Base-by-base conservation (phyloP, 1,284 basidiomycete species). In the Ustilago hordei region DNA sequence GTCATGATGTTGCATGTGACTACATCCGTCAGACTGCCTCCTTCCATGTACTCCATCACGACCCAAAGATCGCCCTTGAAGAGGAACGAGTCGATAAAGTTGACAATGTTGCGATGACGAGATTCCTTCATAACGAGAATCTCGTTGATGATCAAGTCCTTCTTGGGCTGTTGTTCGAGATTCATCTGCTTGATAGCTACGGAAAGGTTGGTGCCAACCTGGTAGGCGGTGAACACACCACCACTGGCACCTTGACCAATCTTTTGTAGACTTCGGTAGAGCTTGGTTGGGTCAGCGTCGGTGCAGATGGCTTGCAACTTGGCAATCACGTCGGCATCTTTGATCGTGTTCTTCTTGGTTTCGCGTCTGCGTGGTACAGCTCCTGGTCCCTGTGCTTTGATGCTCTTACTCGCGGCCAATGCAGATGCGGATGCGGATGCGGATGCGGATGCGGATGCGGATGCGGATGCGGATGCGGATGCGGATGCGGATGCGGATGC, bases 111-210 rank as follows among this genome's bases (percentile, higher is more conserved):
- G 19, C 93, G 93, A 86, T 99, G 96, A 41, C 93, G 90, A 17
- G 93, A 95, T 55, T 95, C 92, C 52, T 95, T 93, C 96, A 99
- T 98, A 85, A 98, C 95, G 79, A 98, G 91, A 78, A 99, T 98
- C 87, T 99, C 97, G 88, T 99, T 99, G 89, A 99, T 98, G 88
- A 99, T 99, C 59, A 99, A 90, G 86, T 99, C 96, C 88, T 98
- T 98, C 90, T 99, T 99, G 39, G 96, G 97, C 86, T 99, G 97
- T 88, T 98, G 98, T 87, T 98, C 95, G 38, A 99, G 90, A 88
- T 99, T 96, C 97, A 99, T 99, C 88, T 99, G 96, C 88, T 99
- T 99, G 90, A 99, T 99, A 35, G 97, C 97, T 35, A 99, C 97
- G 5, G 92, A 93, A 53, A 93, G 84, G 86, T 96, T 96, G 34